Base-by-base conservation (phyloP, 176 grass and related monocot species). In the Phyllostachys edulis region DNA sequence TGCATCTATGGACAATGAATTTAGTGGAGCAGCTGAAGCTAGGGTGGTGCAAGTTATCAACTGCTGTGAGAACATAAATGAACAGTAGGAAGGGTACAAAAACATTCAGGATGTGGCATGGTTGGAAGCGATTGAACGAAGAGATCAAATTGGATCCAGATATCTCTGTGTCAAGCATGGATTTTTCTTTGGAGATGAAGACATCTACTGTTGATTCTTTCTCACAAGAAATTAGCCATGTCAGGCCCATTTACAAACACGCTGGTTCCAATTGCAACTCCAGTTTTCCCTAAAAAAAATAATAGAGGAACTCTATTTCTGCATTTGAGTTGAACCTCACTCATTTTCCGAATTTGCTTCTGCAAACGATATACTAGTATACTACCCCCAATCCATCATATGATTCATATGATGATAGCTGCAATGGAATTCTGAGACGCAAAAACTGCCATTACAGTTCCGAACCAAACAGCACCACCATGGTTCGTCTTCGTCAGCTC, bases 1-100 rank as follows among this genome's bases (percentile, higher is more conserved):
- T 45, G 20, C 60, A 2, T n/a, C 7, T 16, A 16, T 24, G 21
- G 49, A 34, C 69, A 75, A 3, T 75, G 69, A n/a, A 80, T 81
- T 9, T 40, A 23, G 77, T 81, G 69, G 77, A 75, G 37, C 77
- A 9, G 67, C 80, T 71, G 68, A 49, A 69, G 64, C 21, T 11
- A 67, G 24, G 70, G 6, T 6, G n/a, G 65, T 32, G 42, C 21
- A 79, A 5, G 21, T 15, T 29, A 66, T 70, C 75, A 32, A 10
- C 60, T 27, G 57, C 68, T 32, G 65, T 55, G 77, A 74, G 68
- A 78, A 74, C 85, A 16, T 8, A 23, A 6, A 1, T 9, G 10
- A 37, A 3, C 36, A 18, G n/a, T n/a, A 9, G 36, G 59, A 55
- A 74, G 37, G 69, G 2, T 64, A 80, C 84, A 65, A 42, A 79